Conservation (phyloP, 345 rosid genomes). For the Rubroshorea leprosula region DNA sequence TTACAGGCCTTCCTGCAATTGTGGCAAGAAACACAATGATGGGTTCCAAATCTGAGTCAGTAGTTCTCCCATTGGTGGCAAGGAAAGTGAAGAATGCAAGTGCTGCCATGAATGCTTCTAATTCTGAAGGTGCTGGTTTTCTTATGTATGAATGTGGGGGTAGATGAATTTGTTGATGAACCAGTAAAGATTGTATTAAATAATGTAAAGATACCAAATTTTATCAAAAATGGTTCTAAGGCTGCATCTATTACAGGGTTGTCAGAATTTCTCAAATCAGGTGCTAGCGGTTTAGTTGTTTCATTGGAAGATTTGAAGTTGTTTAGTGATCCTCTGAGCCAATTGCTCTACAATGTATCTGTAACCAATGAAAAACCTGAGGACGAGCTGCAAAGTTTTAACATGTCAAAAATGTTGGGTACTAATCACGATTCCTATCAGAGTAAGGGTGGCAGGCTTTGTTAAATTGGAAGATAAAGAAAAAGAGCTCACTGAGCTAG, state of each 20-base stretch:
- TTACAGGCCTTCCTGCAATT: conserved; percentile 77
- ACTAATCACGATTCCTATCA: conserved; percentile 21
- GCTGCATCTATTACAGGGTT: conserved; percentile 25
- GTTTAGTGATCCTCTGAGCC: conserved; percentile 43
- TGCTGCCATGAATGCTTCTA: conserved; percentile 64
- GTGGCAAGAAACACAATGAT: conserved; percentile 87
- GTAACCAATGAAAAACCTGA: conserved; percentile 20
- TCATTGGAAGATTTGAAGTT: conserved; percentile 61
- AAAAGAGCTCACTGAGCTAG: conserved; percentile 53
- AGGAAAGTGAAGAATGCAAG: conserved; percentile 56
- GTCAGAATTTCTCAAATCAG: conserved; percentile 35
- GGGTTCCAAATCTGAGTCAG: conserved; percentile 56
- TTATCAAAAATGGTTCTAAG: conserved; percentile 24
- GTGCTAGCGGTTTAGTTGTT: conserved; percentile 77
- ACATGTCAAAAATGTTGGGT: conserved; percentile 20
- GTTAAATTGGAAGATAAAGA: conserved; percentile 60
- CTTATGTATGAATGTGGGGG: conserved; percentile 43
- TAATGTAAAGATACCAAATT: conserved; percentile 65
- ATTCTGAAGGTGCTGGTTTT: conserved; percentile 96
- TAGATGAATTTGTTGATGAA: conserved; percentile 31
- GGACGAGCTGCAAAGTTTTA: conserved; percentile 22
- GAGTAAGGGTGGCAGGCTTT: conserved; percentile 47
- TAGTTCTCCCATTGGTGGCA: conserved; percentile 82
- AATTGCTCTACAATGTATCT: conserved; percentile 32
- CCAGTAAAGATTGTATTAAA: conserved; percentile 34